Evolutionary conservation across 345 rosid genomes (phyloP).

Genomic region (Rhodamnia argentea): DNA sequence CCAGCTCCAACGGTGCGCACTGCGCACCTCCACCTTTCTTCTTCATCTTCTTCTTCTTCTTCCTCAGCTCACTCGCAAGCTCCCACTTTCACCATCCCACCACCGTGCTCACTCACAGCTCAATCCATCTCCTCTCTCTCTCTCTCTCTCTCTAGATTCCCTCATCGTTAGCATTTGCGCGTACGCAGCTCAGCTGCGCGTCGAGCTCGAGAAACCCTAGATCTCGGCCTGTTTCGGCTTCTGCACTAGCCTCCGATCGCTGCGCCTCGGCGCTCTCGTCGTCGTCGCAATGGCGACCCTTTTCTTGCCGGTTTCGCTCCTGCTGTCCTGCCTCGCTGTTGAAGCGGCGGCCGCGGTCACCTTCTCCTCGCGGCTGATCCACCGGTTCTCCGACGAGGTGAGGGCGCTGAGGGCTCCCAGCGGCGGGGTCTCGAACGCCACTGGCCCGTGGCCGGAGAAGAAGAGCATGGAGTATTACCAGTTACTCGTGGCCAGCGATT

Average conservation of each 20-base stretch:
- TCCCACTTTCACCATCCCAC: neutral
- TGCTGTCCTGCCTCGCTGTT: neutral
- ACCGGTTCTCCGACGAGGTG: conserved; percentile 72
- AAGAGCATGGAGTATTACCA: conserved; percentile 49
- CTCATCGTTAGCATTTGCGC: neutral
- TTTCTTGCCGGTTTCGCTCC: neutral
- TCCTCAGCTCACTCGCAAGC: neutral
- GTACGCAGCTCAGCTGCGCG: neutral
- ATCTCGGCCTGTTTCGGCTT: neutral
- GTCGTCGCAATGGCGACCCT: conserved; percentile 14
- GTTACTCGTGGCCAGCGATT: conserved; percentile 38
- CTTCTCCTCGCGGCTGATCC: conserved; percentile 55
- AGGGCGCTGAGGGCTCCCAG: conserved; percentile 21
- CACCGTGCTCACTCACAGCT: neutral
- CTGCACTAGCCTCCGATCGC: too few species aligned
- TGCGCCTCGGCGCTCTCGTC: too few species aligned
- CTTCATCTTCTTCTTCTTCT: neutral
- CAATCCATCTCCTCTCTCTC: neutral
- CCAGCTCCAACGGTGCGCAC: neutral
- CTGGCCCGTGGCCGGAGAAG: conserved; percentile 38
- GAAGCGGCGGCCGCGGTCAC: conserved; percentile 5
- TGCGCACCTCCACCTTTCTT: neutral
- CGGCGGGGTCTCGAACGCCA: neutral
- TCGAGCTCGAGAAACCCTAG: neutral
- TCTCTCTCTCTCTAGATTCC: neutral